phyloP scores from a whole-genome alignment of 495 filamentous ascomycete genomes.

The Penicillium maclennaniae region DNA sequence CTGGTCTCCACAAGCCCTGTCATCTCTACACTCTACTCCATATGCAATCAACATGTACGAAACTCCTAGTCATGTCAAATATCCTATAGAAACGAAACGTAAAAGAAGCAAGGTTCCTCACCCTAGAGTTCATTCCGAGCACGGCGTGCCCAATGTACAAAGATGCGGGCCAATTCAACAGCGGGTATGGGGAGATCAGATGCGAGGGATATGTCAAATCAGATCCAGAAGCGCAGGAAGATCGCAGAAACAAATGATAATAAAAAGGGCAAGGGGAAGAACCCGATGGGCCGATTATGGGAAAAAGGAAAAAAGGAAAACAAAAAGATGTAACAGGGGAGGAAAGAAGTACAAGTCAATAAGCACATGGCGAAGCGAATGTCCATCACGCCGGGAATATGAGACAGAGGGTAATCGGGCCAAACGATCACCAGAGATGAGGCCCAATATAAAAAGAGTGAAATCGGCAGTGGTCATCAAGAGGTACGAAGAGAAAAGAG shows the following conservation, averaged over 20 bases:
- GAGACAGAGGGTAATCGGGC: conserved; percentile 9
- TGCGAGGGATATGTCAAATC: conserved; percentile 27
- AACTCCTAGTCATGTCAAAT: conserved; percentile 6
- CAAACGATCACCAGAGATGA: conserved; percentile 9
- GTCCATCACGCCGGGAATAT: conserved; percentile 28
- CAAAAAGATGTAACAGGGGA: not conserved
- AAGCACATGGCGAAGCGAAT: conserved; percentile 27
- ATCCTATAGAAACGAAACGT: conserved; percentile 3
- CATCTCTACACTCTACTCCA: not conserved
- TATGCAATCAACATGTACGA: not conserved
- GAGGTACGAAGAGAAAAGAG: conserved; percentile 6
- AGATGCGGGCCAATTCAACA: conserved; percentile 4
- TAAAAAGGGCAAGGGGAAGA: not conserved
- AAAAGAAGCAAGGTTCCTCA: not conserved
- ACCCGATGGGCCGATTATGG: conserved; percentile 13
- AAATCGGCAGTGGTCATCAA: conserved; percentile 17
- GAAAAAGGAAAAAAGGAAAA: conserved; percentile 1
- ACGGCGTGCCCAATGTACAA: conserved; percentile 11
- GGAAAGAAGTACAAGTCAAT: conserved; percentile 18
- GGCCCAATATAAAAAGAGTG: conserved; percentile 17
- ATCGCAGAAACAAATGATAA: conserved; percentile 1
- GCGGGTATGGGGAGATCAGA: conserved; percentile 20
- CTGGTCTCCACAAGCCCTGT: not conserved
- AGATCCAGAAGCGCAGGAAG: conserved; percentile 5
- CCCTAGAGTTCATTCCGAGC: conserved; percentile 1